Conservation (phyloP, 1,284 basidiomycete genomes). For the Ceratobasidium sp. region DNA sequence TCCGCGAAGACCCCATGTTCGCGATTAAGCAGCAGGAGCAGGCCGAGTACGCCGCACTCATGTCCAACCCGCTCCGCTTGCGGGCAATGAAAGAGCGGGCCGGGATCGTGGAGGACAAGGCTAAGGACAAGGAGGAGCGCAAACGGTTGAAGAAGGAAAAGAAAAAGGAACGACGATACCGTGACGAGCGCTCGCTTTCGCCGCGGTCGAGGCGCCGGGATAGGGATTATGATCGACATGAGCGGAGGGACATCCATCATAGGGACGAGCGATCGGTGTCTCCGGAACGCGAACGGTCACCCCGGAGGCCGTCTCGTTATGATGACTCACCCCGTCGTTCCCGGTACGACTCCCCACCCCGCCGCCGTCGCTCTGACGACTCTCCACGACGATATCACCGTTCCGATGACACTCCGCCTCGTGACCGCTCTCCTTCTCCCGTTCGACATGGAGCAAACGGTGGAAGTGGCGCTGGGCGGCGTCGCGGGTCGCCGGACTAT, state of each 20-base stretch:
- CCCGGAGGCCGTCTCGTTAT: slow-evolving; percentile 43
- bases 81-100: slow-evolving; percentile 83
- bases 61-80: slow-evolving; percentile 92
- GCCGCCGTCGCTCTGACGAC: slow-evolving; percentile 39
- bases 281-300: slow-evolving; percentile 45
- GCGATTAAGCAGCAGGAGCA: slow-evolving; percentile 99
- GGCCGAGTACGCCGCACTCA: slow-evolving; percentile 88
- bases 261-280: slow-evolving; percentile 30
- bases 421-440: slow-evolving; percentile 59
- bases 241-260: slow-evolving; percentile 13
- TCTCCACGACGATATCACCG: slow-evolving; percentile 39
- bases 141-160: slow-evolving; percentile 72
- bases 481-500: slow-evolving; percentile 31
- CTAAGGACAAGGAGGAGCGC: slow-evolving; percentile 68
- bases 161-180: slow-evolving; percentile 59
- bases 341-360: slow-evolving; percentile 37
- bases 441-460: slow-evolving; percentile 43
- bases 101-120: slow-evolving; percentile 80
- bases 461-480: neutral
- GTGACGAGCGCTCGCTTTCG: slow-evolving; percentile 45
- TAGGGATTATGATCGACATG: slow-evolving; percentile 43
- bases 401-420: slow-evolving; percentile 46
- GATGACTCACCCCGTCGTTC: slow-evolving; percentile 41
- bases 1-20: slow-evolving; percentile 95
- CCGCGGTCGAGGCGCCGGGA: slow-evolving; percentile 51